Base-by-base conservation (phyloP, 352 stramenopile genomes). In the Phytopythium boreale region DNA sequence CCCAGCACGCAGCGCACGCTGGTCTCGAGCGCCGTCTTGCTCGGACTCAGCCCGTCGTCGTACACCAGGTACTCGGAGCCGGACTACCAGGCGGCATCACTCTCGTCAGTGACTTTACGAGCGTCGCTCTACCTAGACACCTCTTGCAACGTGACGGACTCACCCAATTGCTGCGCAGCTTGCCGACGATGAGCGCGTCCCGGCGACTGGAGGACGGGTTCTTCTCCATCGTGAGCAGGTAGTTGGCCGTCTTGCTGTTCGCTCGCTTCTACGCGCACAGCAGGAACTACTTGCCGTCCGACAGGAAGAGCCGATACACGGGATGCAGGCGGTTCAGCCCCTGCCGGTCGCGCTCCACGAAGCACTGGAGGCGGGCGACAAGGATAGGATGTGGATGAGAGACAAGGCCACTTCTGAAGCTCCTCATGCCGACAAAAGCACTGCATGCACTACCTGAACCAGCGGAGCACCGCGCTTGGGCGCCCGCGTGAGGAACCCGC, bases 31-130 rank as follows among this genome's bases (percentile, higher is more conserved):
- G 76, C 74, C 0, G 74, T 81, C 51, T 82, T 79, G 36, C 10
- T 61, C 0, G 79, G 81, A 59, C 71, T 88, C 59, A 89, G 66
- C 2, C 80, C 82, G 27, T 82, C 64, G 49, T 92, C 67, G 56
- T 81, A 89, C 39, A 90, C 62, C 1, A 67, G 72, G 67, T 90
- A 92, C 68, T 85, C 64, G 19, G 82, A 88, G 9, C 80, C 82
- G 14, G 74, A 80, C 74, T 84, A 52, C 8, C 41, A 22, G 41
- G 27, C 49, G n/a, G 14, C 20, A 1, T 26, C 47, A 56, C 14
- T 11, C 20, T 14, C 53, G 50, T 31, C 51, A 20, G n/a, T 51
- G 53, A 7, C 17, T 17, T 46, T 19, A 14, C 1, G 11, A 4
- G 17, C 27, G 27, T 17, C 20, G n/a, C n/a, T n/a, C n/a, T n/a